These are phyloP conservation scores for Parachlorella kessleri DNA, from an alignment of 139 green algal species.

Conservation along the genomic window DNA sequence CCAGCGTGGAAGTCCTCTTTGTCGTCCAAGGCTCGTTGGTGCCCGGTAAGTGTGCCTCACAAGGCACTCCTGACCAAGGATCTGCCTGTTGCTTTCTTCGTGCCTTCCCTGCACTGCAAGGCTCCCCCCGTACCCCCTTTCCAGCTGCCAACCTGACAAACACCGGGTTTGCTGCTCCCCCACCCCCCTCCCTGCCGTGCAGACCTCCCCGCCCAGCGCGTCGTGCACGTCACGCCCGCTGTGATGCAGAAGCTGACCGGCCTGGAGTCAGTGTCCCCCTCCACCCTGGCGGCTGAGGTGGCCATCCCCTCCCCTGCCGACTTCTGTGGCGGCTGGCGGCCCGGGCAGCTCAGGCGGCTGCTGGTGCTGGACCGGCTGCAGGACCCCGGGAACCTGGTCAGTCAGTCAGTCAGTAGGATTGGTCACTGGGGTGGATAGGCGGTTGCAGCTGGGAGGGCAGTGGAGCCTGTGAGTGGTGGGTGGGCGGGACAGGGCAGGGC, in stretches of 20 bases:
- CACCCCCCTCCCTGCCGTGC: not conserved
- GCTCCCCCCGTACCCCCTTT: too few species aligned
- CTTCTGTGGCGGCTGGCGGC: slow-evolving; percentile 13
- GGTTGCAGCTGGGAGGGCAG: too few species aligned
- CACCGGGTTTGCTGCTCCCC: not conserved
- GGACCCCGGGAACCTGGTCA: slow-evolving; percentile 57
- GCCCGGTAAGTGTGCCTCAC: slow-evolving; percentile 5
- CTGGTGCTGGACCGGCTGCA: slow-evolving; percentile 76
- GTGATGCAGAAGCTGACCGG: slow-evolving; percentile 71
- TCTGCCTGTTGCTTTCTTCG: too few species aligned
- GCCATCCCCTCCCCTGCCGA: slow-evolving; percentile 33
- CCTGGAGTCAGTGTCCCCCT: slow-evolving; percentile 44
- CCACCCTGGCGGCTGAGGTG: slow-evolving; percentile 45
- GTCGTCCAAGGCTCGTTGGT: not conserved
- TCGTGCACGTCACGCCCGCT: slow-evolving; percentile 40
- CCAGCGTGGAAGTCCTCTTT: slow-evolving; percentile 15
- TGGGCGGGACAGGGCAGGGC: too few species aligned
- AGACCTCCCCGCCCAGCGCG: slow-evolving; percentile 21
- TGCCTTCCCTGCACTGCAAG: too few species aligned
- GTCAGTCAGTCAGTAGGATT: too few species aligned
- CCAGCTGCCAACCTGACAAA: too few species aligned
- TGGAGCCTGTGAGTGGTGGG: too few species aligned
- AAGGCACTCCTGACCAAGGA: too few species aligned
- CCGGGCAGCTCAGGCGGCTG: slow-evolving; percentile 43
- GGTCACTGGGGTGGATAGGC: too few species aligned